Percentiles rank a stretch among this genome's conserved stretches.
Evolutionary conservation across 2,329 filamentous ascomycete genomes (phyloP).

Genomic region (Juglanconis juglandina): DNA sequence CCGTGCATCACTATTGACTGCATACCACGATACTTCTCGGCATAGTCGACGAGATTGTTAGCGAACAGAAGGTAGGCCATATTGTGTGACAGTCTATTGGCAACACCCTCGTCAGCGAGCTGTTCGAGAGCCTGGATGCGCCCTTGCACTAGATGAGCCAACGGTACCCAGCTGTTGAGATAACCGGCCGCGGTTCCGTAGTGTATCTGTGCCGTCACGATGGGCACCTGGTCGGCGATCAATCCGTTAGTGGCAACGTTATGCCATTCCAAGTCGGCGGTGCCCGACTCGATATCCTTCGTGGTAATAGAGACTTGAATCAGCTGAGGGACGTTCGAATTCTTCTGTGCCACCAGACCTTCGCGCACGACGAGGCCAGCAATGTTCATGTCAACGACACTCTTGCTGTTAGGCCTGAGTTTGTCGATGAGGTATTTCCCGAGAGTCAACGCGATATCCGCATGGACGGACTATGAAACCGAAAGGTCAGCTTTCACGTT

Average conservation of each 20-base stretch:
- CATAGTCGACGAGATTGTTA: conserved; percentile 25
- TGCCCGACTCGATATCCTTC: conserved; percentile 42
- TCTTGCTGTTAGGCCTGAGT: conserved; percentile 41
- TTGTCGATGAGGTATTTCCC: conserved; percentile 57
- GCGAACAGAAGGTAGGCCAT: conserved; percentile 27
- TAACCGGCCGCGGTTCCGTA: conserved; percentile 48
- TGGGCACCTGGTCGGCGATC: conserved; percentile 27
- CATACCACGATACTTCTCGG: conserved; percentile 25
- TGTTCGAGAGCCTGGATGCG: conserved; percentile 42
- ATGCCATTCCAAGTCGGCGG: conserved; percentile 41
- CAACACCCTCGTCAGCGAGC: conserved; percentile 52
- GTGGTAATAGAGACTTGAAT: conserved; percentile 28
- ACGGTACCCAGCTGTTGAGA: conserved; percentile 53
- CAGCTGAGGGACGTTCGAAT: conserved; percentile 27
- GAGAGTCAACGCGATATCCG: conserved; percentile 63
- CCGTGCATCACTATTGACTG: conserved; percentile 26
- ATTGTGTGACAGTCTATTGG: conserved; percentile 56
- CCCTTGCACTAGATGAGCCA: conserved; percentile 53
- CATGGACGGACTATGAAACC: conserved; percentile 45
- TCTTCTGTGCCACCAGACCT: conserved; percentile 30
- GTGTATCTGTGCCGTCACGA: conserved; percentile 48
- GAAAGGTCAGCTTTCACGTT: background rate
- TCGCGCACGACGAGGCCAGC: conserved; percentile 35
- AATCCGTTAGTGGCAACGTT: conserved; percentile 33
- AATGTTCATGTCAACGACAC: conserved; percentile 34